Conservation (phyloP, 2,329 filamentous ascomycete genomes). For the Coniella lustricola region DNA sequence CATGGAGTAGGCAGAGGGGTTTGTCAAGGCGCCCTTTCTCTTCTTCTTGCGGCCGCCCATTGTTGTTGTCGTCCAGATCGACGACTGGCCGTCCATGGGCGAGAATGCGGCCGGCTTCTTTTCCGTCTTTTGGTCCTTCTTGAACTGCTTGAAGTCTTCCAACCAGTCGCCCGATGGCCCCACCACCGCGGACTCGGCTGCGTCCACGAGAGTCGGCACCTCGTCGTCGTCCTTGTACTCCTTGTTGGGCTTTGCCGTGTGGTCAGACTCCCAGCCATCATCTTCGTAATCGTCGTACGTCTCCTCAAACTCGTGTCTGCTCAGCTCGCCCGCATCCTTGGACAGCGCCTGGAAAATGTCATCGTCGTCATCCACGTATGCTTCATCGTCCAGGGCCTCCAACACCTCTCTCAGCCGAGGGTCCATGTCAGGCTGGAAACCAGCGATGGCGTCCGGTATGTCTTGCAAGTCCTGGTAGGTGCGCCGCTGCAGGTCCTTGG, state of each 20-base stretch:
- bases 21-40: conserved; percentile 87
- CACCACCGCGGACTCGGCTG: conserved; percentile 47
- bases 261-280: conserved; percentile 91
- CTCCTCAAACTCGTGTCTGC: conserved; percentile 70
- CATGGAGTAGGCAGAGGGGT: conserved; percentile 87
- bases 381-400: conserved; percentile 91
- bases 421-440: conserved; percentile 98
- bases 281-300: conserved; percentile 56
- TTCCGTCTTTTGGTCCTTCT: conserved; percentile 61
- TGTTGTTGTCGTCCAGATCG: conserved; percentile 67
- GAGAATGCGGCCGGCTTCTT: conserved; percentile 36
- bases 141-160: conserved; percentile 89
- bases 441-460: conserved; percentile 81
- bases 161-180: conserved; percentile 76
- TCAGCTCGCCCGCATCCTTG: conserved; percentile 42
- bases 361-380: conserved; percentile 82
- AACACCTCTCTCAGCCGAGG: conserved; percentile 82
- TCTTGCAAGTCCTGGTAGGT: conserved; percentile 89
- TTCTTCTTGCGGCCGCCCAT: conserved; percentile 83
- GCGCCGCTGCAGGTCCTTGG: conserved; percentile 66
- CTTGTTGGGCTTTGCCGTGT: conserved; percentile 69
- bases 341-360: conserved; percentile 63
- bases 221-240: conserved; percentile 46
- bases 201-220: conserved; percentile 41
- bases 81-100: conserved; percentile 60